Conservation (phyloP, 768 basidiomycete species). For the Pisolithus orientalis region DNA sequence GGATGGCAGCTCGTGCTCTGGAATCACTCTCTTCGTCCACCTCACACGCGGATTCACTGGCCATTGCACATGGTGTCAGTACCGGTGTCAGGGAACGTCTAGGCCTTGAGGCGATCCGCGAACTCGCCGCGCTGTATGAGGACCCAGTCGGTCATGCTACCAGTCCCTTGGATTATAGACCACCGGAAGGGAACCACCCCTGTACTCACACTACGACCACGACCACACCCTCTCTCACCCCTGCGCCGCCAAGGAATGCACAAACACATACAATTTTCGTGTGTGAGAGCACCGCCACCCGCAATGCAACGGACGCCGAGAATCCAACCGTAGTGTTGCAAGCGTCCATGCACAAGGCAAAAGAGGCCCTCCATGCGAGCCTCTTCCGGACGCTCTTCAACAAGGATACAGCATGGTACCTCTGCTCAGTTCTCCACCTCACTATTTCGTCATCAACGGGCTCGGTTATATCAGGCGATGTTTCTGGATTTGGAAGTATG, state of each 20-base stretch:
- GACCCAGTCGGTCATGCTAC: background rate
- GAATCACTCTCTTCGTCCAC: slow-evolving; percentile 8
- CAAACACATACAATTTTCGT: too few relatives aligned
- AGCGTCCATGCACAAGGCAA: background rate
- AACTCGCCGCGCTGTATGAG: slow-evolving; percentile 17
- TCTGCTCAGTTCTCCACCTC: slow-evolving; percentile 19
- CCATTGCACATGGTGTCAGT: background rate
- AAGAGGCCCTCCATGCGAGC: slow-evolving; percentile 7
- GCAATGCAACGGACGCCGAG: background rate
- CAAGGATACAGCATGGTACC: slow-evolving; percentile 23
- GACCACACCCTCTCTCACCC: too few relatives aligned
- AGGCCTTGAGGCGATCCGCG: slow-evolving; percentile 24
- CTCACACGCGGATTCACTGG: background rate
- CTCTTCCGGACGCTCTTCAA: slow-evolving; percentile 19
- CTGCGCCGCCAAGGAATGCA: too few relatives aligned
- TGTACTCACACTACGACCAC: too few relatives aligned
- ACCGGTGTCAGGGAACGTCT: slow-evolving; percentile 14
- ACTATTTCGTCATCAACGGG: background rate
- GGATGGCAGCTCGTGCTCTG: slow-evolving; percentile 12
- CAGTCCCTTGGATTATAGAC: background rate
- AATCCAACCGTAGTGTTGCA: background rate
- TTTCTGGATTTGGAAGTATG: background rate
- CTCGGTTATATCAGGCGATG: background rate
- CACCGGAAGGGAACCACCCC: too few relatives aligned
- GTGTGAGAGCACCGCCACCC: background rate